A percentile compares a stretch with the other conserved stretches of the same genome.
These are phyloP conservation scores for Cadophora luteo-olivacea DNA, from an alignment of 2,329 filamentous ascomycete genomes.

Conservation along the genomic window DNA sequence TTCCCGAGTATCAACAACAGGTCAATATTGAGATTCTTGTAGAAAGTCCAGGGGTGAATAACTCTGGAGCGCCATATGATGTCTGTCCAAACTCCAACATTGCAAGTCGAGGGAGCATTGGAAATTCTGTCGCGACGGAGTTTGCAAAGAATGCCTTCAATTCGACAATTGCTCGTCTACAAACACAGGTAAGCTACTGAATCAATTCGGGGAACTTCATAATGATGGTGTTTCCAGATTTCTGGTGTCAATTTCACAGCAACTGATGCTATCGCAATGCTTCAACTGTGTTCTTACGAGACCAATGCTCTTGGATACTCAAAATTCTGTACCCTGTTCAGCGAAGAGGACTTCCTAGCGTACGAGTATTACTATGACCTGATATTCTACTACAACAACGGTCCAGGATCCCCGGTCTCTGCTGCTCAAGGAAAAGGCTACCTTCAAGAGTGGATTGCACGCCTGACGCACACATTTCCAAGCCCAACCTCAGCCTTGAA, in stretches of 20 bases:
- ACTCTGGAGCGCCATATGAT: conserved; percentile 29
- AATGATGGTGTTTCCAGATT: conserved; percentile 12
- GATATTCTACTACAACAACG: conserved; percentile 44
- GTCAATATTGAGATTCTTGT: conserved; percentile 30
- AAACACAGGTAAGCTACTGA: conserved; percentile 22
- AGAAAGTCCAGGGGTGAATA: conserved; percentile 25
- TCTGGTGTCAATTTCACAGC: conserved; percentile 26
- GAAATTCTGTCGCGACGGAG: conserved; percentile 17
- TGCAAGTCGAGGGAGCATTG: conserved; percentile 23
- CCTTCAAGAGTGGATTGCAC: conserved; percentile 28
- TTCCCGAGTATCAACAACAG: conserved; percentile 26
- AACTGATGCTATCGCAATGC: conserved; percentile 27
- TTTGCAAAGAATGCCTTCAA: conserved; percentile 26
- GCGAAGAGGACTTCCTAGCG: conserved; percentile 50
- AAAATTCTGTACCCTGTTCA: conserved; percentile 51
- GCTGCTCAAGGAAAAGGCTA: conserved; percentile 29
- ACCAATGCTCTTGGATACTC: conserved; percentile 50
- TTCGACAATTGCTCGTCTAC: conserved; percentile 24
- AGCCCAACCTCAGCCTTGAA: conserved; percentile 35
- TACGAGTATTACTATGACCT: conserved; percentile 53
- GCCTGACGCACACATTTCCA: conserved; percentile 33
- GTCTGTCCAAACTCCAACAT: conserved; percentile 24
- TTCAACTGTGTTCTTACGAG: conserved; percentile 30
- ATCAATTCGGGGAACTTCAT: not conserved
- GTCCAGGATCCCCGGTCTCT: conserved; percentile 24